A percentile compares a stretch with the other conserved stretches of the same genome.
phyloP scores from a whole-genome alignment of 192 early-diverging fungal genomes.

The Backusella sp. region DNA sequence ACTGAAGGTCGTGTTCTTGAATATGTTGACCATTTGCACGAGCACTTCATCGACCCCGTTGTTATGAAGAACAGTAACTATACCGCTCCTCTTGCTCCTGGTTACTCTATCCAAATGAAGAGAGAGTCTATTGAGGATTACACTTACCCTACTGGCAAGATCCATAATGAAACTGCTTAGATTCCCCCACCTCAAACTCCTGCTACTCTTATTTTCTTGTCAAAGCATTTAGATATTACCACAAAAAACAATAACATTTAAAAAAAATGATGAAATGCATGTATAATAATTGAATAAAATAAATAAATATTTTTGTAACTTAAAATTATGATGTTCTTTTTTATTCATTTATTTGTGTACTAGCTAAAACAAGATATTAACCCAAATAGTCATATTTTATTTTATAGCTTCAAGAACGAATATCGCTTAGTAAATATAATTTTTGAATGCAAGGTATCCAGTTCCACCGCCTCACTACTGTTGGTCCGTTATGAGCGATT shows the following conservation, averaged over 20 bases:
- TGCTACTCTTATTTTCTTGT: not conserved
- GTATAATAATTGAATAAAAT: not conserved
- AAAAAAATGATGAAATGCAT: not conserved
- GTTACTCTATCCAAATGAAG: constrained; percentile 40
- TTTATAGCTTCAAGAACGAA: not conserved
- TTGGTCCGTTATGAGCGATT: not conserved
- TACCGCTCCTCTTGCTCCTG: constrained; percentile 28
- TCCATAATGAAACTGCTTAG: not conserved
- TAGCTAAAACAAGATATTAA: not conserved
- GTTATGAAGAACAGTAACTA: constrained; percentile 34
- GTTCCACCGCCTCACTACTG: not conserved
- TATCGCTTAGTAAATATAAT: not conserved
- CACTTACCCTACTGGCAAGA: constrained; percentile 32
- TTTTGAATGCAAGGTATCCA: not conserved
- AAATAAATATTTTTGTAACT: constrained; percentile 1
- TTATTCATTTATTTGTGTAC: not conserved
- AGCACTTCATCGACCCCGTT: constrained; percentile 37
- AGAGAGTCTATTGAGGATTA: constrained; percentile 32
- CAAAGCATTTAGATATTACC: not conserved
- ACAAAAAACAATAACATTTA: not conserved
- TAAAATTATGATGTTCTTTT: not conserved
- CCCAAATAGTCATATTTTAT: not conserved
- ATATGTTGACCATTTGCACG: constrained; percentile 42
- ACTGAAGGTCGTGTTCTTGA: constrained; percentile 34
- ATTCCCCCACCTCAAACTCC: not conserved